phyloP scores from a whole-genome alignment of 371 early-diverging fungal species.

The Dipsacomyces acuminosporus region DNA sequence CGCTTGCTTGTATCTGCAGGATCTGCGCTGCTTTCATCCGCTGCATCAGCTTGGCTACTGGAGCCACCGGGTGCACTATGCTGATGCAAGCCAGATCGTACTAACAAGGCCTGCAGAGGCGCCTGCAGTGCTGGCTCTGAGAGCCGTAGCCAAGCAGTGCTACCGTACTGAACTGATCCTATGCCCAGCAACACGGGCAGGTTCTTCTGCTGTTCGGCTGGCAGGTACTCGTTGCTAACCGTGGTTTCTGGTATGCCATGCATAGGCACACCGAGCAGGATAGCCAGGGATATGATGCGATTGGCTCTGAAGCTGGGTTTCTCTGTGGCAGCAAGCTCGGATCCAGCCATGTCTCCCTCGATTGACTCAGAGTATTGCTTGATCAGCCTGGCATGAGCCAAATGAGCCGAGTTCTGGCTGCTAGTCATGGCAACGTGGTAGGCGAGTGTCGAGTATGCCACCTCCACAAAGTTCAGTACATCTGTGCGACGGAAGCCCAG shows the following conservation, averaged over 20 bases:
- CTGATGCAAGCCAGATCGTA: slow-evolving; percentile 18
- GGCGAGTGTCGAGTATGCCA: slow-evolving; percentile 19
- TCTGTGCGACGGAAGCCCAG: slow-evolving; percentile 1
- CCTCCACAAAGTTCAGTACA: slow-evolving; percentile 7
- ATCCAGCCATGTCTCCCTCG: slow-evolving; percentile 4
- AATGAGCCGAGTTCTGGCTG: slow-evolving; percentile 7
- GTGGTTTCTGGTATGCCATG: slow-evolving; percentile 36
- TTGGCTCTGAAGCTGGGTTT: slow-evolving; percentile 14
- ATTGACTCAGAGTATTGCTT: slow-evolving; percentile 9
- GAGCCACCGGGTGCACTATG: not conserved
- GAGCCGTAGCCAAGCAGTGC: slow-evolving; percentile 28
- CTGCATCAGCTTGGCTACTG: not conserved
- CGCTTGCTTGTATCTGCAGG: not conserved
- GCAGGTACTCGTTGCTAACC: slow-evolving; percentile 24
- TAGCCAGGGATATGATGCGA: slow-evolving; percentile 18
- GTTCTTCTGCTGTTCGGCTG: slow-evolving; percentile 15
- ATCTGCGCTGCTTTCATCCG: not conserved
- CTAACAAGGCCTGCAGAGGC: slow-evolving; percentile 12
- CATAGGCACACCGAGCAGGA: slow-evolving; percentile 29
- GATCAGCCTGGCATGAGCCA: slow-evolving; percentile 14
- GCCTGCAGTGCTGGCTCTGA: slow-evolving; percentile 11
- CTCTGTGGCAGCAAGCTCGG: slow-evolving; percentile 15
- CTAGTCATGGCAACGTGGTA: slow-evolving; percentile 22
- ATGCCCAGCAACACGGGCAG: slow-evolving; percentile 22
- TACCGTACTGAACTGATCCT: slow-evolving; percentile 28